These are phyloP conservation scores for Phytophthora sp. DNA, from an alignment of 352 stramenopile genomes.

Conservation along the genomic window DNA sequence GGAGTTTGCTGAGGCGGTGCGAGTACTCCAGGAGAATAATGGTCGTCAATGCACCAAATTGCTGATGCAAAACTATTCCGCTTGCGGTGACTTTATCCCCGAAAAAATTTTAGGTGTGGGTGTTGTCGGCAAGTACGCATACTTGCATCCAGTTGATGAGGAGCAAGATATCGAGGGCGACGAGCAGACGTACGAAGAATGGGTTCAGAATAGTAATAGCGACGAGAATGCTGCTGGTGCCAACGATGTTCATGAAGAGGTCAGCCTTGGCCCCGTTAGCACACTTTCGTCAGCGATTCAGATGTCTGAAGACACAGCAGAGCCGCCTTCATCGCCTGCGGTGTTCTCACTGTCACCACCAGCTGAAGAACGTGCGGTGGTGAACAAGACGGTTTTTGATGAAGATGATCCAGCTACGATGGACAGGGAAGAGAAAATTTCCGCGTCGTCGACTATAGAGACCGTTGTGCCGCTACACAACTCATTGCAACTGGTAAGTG, in stretches of 20 bases:
- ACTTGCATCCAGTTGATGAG: conserved; percentile 67
- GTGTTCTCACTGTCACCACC: not conserved
- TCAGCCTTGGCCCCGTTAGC: conserved; percentile 14
- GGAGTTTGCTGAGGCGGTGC: conserved; percentile 80
- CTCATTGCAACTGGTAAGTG: conserved; percentile 67
- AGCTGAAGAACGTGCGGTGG: conserved; percentile 21
- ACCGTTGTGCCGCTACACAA: conserved; percentile 75
- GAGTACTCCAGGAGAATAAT: conserved; percentile 87
- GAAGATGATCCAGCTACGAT: conserved; percentile 45
- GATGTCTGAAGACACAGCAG: conserved; percentile 10
- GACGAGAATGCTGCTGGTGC: conserved; percentile 22
- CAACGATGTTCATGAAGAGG: conserved; percentile 10
- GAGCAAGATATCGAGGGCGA: conserved; percentile 34
- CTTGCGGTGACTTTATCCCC: conserved; percentile 85
- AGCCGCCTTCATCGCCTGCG: conserved; percentile 5
- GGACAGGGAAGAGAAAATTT: conserved; percentile 61
- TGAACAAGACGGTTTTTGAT: conserved; percentile 39
- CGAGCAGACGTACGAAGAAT: conserved; percentile 69
- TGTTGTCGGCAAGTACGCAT: conserved; percentile 84
- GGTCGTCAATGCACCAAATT: conserved; percentile 86
- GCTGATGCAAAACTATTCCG: conserved; percentile 90
- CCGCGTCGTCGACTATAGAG: conserved; percentile 74
- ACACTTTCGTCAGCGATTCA: conserved; percentile 24
- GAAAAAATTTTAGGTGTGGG: conserved; percentile 87
- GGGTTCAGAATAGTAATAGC: conserved; percentile 49